phyloP scores from a whole-genome alignment of 495 filamentous ascomycete species.

The Paragyromitra xinjiangensis region DNA sequence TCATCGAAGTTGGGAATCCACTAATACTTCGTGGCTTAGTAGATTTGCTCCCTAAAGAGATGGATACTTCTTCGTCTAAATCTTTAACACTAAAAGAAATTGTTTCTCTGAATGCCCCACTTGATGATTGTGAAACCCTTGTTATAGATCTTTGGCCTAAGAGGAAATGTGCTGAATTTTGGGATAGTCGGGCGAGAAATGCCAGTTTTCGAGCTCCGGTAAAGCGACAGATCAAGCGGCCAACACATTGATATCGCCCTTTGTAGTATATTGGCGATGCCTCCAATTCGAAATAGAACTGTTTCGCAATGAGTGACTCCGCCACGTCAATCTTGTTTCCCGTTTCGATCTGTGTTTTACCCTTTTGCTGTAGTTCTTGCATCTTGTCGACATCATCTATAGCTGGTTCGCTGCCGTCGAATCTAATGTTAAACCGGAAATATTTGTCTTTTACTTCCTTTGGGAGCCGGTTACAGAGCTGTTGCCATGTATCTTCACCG shows the following conservation, averaged over 20 bases:
- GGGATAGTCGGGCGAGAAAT: not conserved
- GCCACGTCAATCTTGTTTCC: not conserved
- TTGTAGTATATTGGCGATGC: not conserved
- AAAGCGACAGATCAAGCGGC: not conserved
- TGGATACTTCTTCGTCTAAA: slow-evolving; percentile 3
- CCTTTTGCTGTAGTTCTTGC: not conserved
- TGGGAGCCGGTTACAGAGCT: not conserved
- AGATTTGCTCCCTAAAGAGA: not conserved
- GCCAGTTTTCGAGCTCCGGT: not conserved
- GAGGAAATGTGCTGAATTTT: slow-evolving; percentile 5
- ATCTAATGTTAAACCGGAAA: slow-evolving; percentile 10
- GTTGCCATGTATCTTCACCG: slow-evolving; percentile 20
- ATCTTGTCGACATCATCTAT: slow-evolving; percentile 7
- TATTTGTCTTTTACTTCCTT: slow-evolving; percentile 1
- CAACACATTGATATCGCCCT: not conserved
- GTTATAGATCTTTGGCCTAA: not conserved
- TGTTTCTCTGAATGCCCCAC: not conserved
- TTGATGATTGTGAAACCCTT: not conserved
- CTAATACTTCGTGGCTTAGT: not conserved
- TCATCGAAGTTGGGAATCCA: slow-evolving; percentile 1
- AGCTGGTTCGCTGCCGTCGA: not conserved
- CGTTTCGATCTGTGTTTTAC: not conserved
- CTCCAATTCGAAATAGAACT: slow-evolving; percentile 17
- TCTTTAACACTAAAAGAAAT: not conserved
- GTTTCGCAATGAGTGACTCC: slow-evolving; percentile 17